A percentile compares a stretch with the other conserved stretches of the same genome.
Evolutionary conservation across 805 yeast genomes (phyloP).

Genomic region (Lipomyces orientalis): DNA sequence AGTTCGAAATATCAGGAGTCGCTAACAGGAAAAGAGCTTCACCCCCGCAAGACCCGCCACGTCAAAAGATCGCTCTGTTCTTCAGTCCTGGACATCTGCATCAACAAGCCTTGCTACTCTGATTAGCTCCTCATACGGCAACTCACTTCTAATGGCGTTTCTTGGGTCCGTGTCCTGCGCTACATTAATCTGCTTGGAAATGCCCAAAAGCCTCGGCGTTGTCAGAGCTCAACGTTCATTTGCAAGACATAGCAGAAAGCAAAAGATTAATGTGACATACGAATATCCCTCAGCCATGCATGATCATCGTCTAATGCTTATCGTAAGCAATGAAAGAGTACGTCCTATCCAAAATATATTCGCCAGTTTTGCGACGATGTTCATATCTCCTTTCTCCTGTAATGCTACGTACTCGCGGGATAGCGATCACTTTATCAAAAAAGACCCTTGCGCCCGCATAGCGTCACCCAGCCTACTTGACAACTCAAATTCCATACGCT

Average conservation of each 20-base stretch:
- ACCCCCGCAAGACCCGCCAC: not conserved
- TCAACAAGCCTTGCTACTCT: slow-evolving; percentile 6
- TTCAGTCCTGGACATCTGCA: slow-evolving; percentile 4
- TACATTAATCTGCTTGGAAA: not conserved
- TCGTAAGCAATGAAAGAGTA: not conserved
- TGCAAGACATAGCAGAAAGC: slow-evolving; percentile 6
- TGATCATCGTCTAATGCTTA: not conserved
- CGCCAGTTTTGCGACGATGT: too few relatives aligned
- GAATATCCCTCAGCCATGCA: slow-evolving; percentile 3
- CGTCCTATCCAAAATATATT: too few relatives aligned
- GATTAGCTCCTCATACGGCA: not conserved
- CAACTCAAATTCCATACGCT: too few relatives aligned
- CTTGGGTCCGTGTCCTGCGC: not conserved
- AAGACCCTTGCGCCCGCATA: too few relatives aligned
- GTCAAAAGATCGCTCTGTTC: slow-evolving; percentile 4
- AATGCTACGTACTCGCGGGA: too few relatives aligned
- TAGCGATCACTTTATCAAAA: too few relatives aligned
- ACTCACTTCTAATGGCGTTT: not conserved
- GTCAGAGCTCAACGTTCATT: slow-evolving; percentile 2
- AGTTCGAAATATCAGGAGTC: too few relatives aligned
- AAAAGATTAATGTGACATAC: not conserved
- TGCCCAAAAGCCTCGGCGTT: too few relatives aligned
- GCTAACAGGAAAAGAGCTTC: not conserved
- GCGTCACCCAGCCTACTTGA: too few relatives aligned
- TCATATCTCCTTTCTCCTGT: too few relatives aligned